Base-by-base conservation (phyloP, 108 stramenopile genomes). In the Discostella stelligeroides region DNA sequence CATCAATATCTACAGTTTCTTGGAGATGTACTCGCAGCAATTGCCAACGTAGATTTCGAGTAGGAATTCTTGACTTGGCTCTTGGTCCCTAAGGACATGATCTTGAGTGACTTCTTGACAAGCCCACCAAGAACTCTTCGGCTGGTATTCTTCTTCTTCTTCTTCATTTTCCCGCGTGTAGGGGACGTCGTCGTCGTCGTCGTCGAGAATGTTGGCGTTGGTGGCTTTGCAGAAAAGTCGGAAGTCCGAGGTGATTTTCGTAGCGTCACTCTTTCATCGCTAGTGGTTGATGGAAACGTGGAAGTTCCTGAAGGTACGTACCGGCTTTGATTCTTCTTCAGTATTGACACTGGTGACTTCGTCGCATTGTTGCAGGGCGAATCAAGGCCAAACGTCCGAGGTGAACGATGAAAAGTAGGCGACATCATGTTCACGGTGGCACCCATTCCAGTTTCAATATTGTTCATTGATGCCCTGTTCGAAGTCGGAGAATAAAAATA, bases 71-170 rank as follows among this genome's bases (percentile, higher is more conserved):
- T 57, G 30, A 38, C 30, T 17, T 34, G 17, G 30, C 34, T 57
- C 56, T 37, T 57, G 14, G 28, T 38, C 1, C 56, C 56, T 4
- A 2, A 1, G 34, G 34, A 57, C 30, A 57, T 57, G 29, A 57
- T 7, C 15, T 57, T 38, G 56, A 57, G 14, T 34, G 56, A 28
- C 56, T 57, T 57, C 34, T 57, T 57, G 34, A 34, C 34, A 4
- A 57, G 34, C 1, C 56, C 56, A 14, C 4, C 1, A 14, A 38
- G 29, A 28, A 57, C 37, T 12, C 56, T 0, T 13, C 34, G 56
- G 28, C 56, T 10, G 25, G 28, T 11, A 15, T 55, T 14, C 25
- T 24, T 55, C 1, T 55, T 29, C 15, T 29, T 57, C 34, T 38
- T 57, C 12, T 13, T n/a, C n/a, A 11, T 45, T 10, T 45, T 45